Conservation (phyloP, 257 asterid genomes). For the Solanum okadae region DNA sequence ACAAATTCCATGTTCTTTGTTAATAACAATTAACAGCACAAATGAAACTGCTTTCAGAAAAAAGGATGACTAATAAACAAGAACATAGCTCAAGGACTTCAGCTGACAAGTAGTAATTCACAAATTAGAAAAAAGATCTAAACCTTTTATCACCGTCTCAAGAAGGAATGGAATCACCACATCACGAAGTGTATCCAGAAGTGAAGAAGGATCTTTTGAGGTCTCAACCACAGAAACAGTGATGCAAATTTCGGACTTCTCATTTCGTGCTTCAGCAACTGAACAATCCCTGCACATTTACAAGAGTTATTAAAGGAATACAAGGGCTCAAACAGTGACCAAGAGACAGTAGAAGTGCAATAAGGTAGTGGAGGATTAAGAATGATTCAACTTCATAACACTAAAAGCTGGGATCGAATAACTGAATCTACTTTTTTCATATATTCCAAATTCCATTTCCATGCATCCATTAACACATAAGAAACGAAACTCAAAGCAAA, state of each 20-base stretch:
- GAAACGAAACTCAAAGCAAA: neutral
- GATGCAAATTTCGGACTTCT: slow-evolving; percentile 41
- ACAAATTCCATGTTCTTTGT: neutral
- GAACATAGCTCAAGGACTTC: neutral
- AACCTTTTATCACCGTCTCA: slow-evolving; percentile 75
- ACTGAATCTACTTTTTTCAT: neutral
- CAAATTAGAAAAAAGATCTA: neutral
- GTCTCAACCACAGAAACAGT: slow-evolving; percentile 38
- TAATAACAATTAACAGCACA: neutral
- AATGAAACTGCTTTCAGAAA: neutral
- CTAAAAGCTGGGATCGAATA: neutral
- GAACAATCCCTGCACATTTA: slow-evolving; percentile 47
- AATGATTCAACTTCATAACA: neutral
- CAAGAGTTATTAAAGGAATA: slow-evolving; percentile 18
- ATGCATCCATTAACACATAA: neutral
- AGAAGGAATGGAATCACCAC: slow-evolving; percentile 65
- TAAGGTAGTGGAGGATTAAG: neutral
- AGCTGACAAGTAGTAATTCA: neutral
- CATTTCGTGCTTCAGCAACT: slow-evolving; percentile 21
- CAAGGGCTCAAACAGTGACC: neutral
- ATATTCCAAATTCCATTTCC: neutral
- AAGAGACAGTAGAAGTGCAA: neutral
- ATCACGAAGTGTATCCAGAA: slow-evolving; percentile 46
- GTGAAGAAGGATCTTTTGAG: slow-evolving; percentile 10
- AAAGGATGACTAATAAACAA: neutral